phyloP scores from a whole-genome alignment of 148 eudicot species.

The Tetragonia tetragonoides region DNA sequence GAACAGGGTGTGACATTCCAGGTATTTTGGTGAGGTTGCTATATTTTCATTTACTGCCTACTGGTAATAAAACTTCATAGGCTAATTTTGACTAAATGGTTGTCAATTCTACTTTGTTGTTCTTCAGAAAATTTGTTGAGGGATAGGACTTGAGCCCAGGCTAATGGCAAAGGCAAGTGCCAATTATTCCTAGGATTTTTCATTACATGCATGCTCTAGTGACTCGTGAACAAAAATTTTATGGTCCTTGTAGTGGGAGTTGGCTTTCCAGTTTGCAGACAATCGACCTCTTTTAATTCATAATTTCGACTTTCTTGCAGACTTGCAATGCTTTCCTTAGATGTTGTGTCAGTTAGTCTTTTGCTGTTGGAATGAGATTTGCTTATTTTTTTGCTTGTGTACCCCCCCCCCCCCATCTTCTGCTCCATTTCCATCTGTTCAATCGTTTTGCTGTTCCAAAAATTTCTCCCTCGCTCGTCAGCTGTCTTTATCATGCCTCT shows the following conservation, averaged over 20 bases:
- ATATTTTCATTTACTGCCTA: conserved; percentile 2
- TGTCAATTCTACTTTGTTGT: not conserved
- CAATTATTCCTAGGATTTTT: not conserved
- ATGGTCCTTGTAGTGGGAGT: no score
- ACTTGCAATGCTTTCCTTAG: not conserved
- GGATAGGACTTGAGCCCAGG: no score
- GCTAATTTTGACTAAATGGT: not conserved
- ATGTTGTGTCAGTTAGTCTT: not conserved
- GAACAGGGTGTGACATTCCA: conserved; percentile 90
- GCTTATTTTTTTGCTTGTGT: not conserved
- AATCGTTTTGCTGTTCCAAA: not conserved
- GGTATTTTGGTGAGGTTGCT: conserved; percentile 37
- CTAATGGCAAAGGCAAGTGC: not conserved
- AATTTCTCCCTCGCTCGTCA: not conserved
- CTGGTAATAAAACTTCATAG: not conserved
- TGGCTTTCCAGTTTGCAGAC: no score
- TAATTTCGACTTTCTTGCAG: not conserved
- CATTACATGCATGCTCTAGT: not conserved
- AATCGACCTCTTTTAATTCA: not conserved
- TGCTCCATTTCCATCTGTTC: not conserved
- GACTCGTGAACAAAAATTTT: no score
- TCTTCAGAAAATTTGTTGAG: no score
- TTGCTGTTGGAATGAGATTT: not conserved
- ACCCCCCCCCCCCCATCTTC: not conserved
- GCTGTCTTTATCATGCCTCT: conserved; percentile 11